Evolutionary conservation across 1,284 basidiomycete species (phyloP).

Genomic region (Cryptococcus depauperatus): DNA sequence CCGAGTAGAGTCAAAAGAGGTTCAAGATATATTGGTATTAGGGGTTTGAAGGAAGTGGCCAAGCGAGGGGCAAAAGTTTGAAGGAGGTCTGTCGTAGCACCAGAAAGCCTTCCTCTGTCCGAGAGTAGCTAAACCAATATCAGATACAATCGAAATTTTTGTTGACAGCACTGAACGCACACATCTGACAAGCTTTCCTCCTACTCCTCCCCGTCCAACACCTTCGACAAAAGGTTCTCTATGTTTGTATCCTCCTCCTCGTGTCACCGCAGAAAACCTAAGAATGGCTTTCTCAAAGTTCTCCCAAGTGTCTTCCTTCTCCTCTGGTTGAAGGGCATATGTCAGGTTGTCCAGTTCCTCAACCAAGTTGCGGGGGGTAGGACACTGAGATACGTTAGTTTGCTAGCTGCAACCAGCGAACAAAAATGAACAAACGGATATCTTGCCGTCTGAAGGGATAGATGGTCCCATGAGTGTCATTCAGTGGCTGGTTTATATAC

Average conservation of each 20-base stretch:
- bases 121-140: conserved; percentile 44
- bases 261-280: conserved; percentile 40
- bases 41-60: conserved; percentile 38
- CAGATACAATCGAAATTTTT: too few species aligned
- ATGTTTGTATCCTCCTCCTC: conserved; percentile 45
- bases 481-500: too few species aligned
- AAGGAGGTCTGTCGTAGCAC: conserved; percentile 46
- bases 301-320: conserved; percentile 46
- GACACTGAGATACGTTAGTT: conserved; percentile 29
- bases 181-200: conserved; percentile 39
- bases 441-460: conserved; percentile 33
- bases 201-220: conserved; percentile 41
- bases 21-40: conserved; percentile 46
- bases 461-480: conserved; percentile 34
- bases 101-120: conserved; percentile 48
- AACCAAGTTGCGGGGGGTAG: conserved; percentile 36
- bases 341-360: conserved; percentile 37
- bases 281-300: conserved; percentile 42
- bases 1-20: conserved; percentile 46
- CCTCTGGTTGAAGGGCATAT: conserved; percentile 34
- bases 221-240: conserved; percentile 35
- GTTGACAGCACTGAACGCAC: conserved; percentile 19
- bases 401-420: background rate
- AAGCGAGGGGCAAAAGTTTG: conserved; percentile 48
- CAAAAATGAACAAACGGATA: conserved; percentile 23